phyloP scores from a whole-genome alignment of 75 land plant species.

The Pinus tabuliformis region DNA sequence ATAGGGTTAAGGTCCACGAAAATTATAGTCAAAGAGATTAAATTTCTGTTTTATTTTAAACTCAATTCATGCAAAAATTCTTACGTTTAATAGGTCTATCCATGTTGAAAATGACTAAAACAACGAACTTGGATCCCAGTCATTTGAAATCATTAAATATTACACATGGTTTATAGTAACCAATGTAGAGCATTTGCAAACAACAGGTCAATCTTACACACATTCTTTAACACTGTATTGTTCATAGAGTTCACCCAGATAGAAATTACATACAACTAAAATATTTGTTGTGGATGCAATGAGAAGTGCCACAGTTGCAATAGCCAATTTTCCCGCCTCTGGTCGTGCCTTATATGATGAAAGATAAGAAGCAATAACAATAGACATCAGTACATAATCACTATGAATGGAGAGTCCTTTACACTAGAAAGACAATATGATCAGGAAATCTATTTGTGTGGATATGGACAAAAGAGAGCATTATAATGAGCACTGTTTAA shows the following conservation, averaged over 20 bases:
- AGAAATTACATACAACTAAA: conserved; percentile 63
- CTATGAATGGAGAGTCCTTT: neutral
- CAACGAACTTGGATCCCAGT: neutral
- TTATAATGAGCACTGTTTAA: neutral
- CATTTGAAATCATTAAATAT: neutral
- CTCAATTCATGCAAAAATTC: too few relatives aligned
- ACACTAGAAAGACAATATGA: neutral
- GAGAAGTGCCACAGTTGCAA: conserved; percentile 85
- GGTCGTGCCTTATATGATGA: conserved; percentile 73
- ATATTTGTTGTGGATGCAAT: conserved; percentile 80
- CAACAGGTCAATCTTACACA: neutral
- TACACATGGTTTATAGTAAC: neutral
- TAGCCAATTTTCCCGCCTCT: conserved; percentile 63
- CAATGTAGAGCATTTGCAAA: neutral
- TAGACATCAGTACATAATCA: neutral
- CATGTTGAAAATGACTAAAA: neutral
- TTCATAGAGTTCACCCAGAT: neutral
- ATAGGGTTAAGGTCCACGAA: too few relatives aligned
- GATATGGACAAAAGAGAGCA: neutral
- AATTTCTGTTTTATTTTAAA: too few relatives aligned
- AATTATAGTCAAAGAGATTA: too few relatives aligned
- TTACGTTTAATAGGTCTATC: neutral
- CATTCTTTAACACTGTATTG: neutral
- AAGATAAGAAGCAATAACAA: neutral
- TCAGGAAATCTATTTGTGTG: neutral